phyloP scores from a whole-genome alignment of 768 basidiomycete genomes.

The Amanita jacksonii region DNA sequence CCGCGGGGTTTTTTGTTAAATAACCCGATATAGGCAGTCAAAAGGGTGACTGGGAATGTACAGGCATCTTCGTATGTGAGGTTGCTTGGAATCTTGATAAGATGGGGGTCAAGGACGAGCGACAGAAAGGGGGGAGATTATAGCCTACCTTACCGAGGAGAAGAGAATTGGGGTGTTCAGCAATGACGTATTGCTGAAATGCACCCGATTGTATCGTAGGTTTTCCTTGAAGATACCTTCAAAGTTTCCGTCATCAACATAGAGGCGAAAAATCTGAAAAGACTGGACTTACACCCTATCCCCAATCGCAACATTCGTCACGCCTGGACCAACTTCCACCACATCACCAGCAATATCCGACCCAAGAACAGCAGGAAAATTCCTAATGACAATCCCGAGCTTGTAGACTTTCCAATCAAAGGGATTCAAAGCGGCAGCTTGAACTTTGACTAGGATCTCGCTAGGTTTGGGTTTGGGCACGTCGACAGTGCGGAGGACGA shows the following conservation, averaged over 20 bases:
- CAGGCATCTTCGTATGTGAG: slow-evolving; percentile 34
- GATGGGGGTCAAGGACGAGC: neutral
- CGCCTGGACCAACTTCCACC: slow-evolving; percentile 27
- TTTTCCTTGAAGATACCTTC: slow-evolving; percentile 20
- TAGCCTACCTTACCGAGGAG: slow-evolving; percentile 23
- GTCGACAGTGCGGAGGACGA: too few relatives aligned
- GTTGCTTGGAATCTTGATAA: slow-evolving; percentile 27
- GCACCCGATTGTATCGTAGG: slow-evolving; percentile 22
- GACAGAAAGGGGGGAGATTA: neutral
- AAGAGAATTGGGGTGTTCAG: too few relatives aligned
- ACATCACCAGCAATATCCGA: slow-evolving; percentile 31
- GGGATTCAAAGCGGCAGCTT: slow-evolving; percentile 35
- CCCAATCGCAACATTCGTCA: slow-evolving; percentile 22
- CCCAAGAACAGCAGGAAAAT: slow-evolving; percentile 30
- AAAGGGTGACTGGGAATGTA: slow-evolving; percentile 31
- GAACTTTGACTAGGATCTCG: slow-evolving; percentile 33
- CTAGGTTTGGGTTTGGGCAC: too few relatives aligned
- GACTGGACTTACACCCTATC: slow-evolving; percentile 22
- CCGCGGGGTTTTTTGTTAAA: slow-evolving; percentile 11
- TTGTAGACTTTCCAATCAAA: slow-evolving; percentile 28
- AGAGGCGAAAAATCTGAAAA: neutral
- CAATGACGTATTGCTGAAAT: slow-evolving; percentile 24
- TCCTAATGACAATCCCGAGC: slow-evolving; percentile 20
- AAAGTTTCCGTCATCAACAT: slow-evolving; percentile 16
- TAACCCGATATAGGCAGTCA: slow-evolving; percentile 24